Evolutionary conservation across 208 protist genomes (phyloP).

Genomic region (Crithidia brevicula): DNA sequence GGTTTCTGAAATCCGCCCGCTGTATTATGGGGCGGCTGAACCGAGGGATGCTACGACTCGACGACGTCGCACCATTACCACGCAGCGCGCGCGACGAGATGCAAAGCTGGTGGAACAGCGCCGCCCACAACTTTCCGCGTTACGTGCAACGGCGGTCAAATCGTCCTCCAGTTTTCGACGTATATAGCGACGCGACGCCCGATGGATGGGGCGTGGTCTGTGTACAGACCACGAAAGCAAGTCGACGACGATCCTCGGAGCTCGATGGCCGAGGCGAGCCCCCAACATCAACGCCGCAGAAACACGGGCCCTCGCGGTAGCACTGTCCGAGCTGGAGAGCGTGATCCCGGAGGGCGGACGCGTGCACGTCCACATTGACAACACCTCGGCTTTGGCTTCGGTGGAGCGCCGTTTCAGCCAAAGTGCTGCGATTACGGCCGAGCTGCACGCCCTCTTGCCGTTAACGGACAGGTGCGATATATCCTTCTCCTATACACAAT

Average conservation of each 20-base stretch:
- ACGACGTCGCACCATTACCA: background rate
- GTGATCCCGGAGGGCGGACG: background rate
- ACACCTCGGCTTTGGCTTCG: background rate
- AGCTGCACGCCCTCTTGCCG: background rate
- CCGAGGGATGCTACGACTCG: background rate
- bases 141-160: background rate
- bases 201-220: background rate
- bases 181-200: background rate
- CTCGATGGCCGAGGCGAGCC: background rate
- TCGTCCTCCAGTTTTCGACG: background rate
- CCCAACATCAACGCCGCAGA: conserved; percentile 3
- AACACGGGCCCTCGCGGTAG: background rate
- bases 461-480: background rate
- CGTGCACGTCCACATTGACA: background rate
- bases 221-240: background rate
- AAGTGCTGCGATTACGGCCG: background rate
- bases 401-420: background rate
- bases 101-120: background rate
- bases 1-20: background rate
- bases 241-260: background rate
- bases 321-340: background rate
- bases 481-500: background rate
- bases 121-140: background rate
- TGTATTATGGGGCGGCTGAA: background rate
- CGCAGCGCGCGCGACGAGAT: background rate